These are phyloP conservation scores for Pezicula carpinea DNA, from an alignment of 2,329 filamentous ascomycete genomes.

Conservation along the genomic window DNA sequence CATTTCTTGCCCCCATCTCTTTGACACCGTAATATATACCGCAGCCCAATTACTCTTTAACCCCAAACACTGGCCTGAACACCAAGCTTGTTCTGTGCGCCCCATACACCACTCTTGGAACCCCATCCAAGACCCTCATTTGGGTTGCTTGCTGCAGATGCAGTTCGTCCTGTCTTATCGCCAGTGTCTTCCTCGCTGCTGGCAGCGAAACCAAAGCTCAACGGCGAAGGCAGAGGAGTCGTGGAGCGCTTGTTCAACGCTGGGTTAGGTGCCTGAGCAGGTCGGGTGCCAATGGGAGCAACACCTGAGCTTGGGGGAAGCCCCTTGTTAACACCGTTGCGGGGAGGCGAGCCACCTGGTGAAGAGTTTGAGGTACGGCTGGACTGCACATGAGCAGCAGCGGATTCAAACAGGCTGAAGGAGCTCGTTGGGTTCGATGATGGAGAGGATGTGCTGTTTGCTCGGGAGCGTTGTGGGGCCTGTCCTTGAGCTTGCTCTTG, in stretches of 20 bases:
- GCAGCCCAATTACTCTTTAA: conserved; percentile 36
- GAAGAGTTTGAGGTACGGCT: conserved; percentile 83
- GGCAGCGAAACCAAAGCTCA: conserved; percentile 67
- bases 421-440: conserved; percentile 59
- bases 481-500: conserved; percentile 38
- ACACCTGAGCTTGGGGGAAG: conserved; percentile 56
- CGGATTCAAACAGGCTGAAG: conserved; percentile 57
- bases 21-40: too few relatives aligned
- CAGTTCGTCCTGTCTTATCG: conserved; percentile 31
- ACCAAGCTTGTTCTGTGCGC: conserved; percentile 63
- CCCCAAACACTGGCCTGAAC: conserved; percentile 95
- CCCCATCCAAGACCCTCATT: conserved; percentile 64
- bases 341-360: conserved; percentile 75
- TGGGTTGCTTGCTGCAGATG: conserved; percentile 57
- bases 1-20: not conserved
- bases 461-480: conserved; percentile 50
- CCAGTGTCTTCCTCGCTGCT: conserved; percentile 44
- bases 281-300: conserved; percentile 90
- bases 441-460: conserved; percentile 83
- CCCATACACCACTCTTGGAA: conserved; percentile 74
- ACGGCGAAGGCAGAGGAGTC: conserved; percentile 85
- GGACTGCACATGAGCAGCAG: conserved; percentile 54
- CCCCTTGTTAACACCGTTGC: conserved; percentile 55
- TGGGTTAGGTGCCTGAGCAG: conserved; percentile 54
- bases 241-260: conserved; percentile 68